Conservation (phyloP, 805 yeast species). For the Wickerhamiella spandovensis region DNA sequence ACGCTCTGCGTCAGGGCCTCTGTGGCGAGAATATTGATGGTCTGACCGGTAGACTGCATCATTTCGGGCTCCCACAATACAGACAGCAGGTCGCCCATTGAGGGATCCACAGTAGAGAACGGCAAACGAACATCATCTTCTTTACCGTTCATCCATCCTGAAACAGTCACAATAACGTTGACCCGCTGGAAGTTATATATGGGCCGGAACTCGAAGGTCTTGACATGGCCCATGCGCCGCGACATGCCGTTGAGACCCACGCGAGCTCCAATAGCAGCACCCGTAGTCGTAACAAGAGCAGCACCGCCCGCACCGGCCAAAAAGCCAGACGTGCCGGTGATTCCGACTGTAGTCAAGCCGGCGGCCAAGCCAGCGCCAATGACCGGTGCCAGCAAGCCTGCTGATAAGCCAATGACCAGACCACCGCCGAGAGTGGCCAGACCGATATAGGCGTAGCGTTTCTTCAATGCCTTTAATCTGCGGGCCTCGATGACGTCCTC, state of each 20-base stretch:
- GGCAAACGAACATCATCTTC: slow-evolving; percentile 94
- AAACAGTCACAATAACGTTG: slow-evolving; percentile 72
- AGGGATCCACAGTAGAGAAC: slow-evolving; percentile 91
- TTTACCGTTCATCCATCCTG: slow-evolving; percentile 96
- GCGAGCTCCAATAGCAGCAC: slow-evolving; percentile 80
- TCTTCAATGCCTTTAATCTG: slow-evolving; percentile 49
- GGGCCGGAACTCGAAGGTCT: slow-evolving; percentile 88
- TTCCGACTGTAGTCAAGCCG: slow-evolving; percentile 88
- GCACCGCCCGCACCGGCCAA: slow-evolving; percentile 96
- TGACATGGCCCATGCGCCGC: slow-evolving; percentile 77
- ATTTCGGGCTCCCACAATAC: slow-evolving; percentile 97
- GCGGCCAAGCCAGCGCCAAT: slow-evolving; percentile 98
- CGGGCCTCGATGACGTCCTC: slow-evolving; percentile 53
- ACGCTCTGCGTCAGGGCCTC: slow-evolving; percentile 87
- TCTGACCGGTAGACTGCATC: slow-evolving; percentile 91
- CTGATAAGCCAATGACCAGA: slow-evolving; percentile 82
- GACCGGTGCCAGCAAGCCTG: slow-evolving; percentile 92
- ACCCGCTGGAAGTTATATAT: slow-evolving; percentile 82
- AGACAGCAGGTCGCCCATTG: slow-evolving; percentile 91
- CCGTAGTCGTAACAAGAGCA: slow-evolving; percentile 81
- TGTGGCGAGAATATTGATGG: slow-evolving; percentile 82
- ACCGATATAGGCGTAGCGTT: slow-evolving; percentile 75
- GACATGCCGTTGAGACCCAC: slow-evolving; percentile 81
- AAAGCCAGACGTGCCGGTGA: slow-evolving; percentile 84
- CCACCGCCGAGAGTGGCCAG: slow-evolving; percentile 95